phyloP scores from a whole-genome alignment of 352 stramenopile species.

The Blastocystis sp. region DNA sequence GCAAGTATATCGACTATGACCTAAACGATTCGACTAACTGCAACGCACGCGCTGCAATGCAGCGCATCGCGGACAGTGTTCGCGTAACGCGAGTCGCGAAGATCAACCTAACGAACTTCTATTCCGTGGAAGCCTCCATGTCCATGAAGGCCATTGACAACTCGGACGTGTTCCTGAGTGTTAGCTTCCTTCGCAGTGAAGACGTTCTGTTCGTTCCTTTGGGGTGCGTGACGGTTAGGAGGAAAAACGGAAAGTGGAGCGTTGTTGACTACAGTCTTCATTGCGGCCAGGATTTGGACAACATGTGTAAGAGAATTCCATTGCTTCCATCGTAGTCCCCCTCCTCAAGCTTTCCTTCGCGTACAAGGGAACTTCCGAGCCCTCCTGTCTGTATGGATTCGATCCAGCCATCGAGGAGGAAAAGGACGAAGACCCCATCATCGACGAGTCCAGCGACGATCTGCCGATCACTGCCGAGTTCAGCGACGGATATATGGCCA shows the following conservation, averaged over 20 bases:
- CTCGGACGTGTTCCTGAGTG: slow-evolving; percentile 7
- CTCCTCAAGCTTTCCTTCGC: slow-evolving; percentile 29
- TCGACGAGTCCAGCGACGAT: not conserved
- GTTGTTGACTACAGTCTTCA: slow-evolving; percentile 16
- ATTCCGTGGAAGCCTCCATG: slow-evolving; percentile 15
- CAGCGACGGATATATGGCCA: not conserved
- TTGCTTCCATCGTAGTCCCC: not conserved
- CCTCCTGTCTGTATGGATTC: slow-evolving; percentile 7
- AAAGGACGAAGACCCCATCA: not conserved
- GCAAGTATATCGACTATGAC: not conserved
- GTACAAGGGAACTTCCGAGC: not conserved
- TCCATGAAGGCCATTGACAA: not conserved
- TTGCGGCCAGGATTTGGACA: slow-evolving; percentile 27
- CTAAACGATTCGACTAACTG: not conserved
- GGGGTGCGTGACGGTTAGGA: not conserved
- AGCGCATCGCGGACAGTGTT: not conserved
- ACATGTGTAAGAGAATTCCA: slow-evolving; percentile 7
- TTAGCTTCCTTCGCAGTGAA: slow-evolving; percentile 22
- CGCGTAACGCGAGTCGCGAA: not conserved
- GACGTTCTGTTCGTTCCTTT: slow-evolving; percentile 5
- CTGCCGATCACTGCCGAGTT: not conserved
- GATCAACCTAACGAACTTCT: slow-evolving; percentile 28
- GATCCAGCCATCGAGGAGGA: not conserved
- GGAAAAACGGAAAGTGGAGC: slow-evolving; percentile 46
- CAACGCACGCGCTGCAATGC: not conserved